Conservation (phyloP, 495 filamentous ascomycete species). For the Xylaria longipes region DNA sequence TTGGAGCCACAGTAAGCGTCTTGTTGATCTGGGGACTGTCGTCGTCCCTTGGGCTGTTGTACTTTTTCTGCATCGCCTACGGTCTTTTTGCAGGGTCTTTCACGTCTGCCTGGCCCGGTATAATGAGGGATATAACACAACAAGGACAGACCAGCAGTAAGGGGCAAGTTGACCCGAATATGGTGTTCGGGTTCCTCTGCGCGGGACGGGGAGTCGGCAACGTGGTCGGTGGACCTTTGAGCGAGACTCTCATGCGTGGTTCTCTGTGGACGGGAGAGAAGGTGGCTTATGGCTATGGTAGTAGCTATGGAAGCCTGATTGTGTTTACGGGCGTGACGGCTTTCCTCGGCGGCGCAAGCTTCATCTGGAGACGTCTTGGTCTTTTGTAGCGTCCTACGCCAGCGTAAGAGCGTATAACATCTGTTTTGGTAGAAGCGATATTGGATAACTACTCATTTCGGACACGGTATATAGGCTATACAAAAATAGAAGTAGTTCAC, state of each 20-base stretch:
- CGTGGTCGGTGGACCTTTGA: slow-evolving; percentile 63
- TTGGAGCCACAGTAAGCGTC: slow-evolving; percentile 63
- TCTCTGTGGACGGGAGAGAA: slow-evolving; percentile 39
- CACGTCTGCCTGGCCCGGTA: slow-evolving; percentile 62
- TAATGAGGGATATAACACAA: slow-evolving; percentile 56
- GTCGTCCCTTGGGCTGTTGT: slow-evolving; percentile 57
- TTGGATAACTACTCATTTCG: neutral
- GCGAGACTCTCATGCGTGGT: slow-evolving; percentile 56
- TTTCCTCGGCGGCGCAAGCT: slow-evolving; percentile 56
- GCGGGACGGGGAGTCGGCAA: slow-evolving; percentile 69
- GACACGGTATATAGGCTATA: neutral
- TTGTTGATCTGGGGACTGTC: slow-evolving; percentile 72
- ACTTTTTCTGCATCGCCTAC: slow-evolving; percentile 67
- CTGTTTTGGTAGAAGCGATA: neutral
- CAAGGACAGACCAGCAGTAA: slow-evolving; percentile 32
- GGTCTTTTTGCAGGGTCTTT: slow-evolving; percentile 72
- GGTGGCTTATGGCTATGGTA: slow-evolving; percentile 51
- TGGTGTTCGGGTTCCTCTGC: slow-evolving; percentile 58
- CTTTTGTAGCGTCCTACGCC: slow-evolving; percentile 7
- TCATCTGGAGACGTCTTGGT: slow-evolving; percentile 55
- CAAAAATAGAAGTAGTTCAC: neutral
- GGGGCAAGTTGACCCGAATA: slow-evolving; percentile 36
- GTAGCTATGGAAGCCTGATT: slow-evolving; percentile 61
- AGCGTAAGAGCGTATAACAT: neutral
- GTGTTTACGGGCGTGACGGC: slow-evolving; percentile 65